A percentile compares a stretch with the other conserved stretches of the same genome.
phyloP scores from a whole-genome alignment of 805 yeast species.

The Candida coquimbonensis region DNA sequence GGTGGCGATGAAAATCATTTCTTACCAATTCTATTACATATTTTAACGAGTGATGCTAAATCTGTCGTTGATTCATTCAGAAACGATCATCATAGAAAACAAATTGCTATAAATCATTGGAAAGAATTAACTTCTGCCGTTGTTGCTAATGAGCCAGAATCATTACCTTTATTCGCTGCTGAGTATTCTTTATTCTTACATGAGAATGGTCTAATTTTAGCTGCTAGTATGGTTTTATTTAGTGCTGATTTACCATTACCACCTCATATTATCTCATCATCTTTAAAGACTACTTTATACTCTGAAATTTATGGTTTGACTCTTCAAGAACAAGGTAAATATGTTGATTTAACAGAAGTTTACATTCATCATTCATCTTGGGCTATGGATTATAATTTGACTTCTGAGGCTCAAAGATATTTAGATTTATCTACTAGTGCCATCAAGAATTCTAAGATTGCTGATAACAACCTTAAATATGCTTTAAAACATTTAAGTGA shows the following conservation, averaged over 20 bases:
- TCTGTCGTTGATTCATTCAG: constrained; percentile 45
- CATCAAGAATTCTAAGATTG: constrained; percentile 33
- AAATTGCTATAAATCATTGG: constrained; percentile 49
- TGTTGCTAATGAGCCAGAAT: constrained; percentile 29
- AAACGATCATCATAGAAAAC: constrained; percentile 31
- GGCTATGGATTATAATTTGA: constrained; percentile 60
- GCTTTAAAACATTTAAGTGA: constrained; percentile 34
- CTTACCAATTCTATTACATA: constrained; percentile 52
- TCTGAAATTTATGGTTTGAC: constrained; percentile 22
- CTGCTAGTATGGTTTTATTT: constrained; percentile 40
- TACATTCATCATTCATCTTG: constrained; percentile 63
- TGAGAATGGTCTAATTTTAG: constrained; percentile 25
- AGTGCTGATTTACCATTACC: constrained; percentile 41
- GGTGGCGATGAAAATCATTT: constrained; percentile 35
- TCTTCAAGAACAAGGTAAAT: constrained; percentile 20
- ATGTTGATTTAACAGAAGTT: constrained; percentile 43
- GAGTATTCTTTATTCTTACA: constrained; percentile 46
- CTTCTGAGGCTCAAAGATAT: constrained; percentile 54
- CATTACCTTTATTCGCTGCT: constrained; percentile 33
- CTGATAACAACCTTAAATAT: constrained; percentile 27
- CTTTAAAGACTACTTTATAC: constrained; percentile 24
- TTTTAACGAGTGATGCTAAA: constrained; percentile 54
- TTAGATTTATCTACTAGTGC: constrained; percentile 42
- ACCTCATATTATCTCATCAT: constrained; percentile 7
- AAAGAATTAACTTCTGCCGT: constrained; percentile 37